phyloP scores from a whole-genome alignment of 345 rosid genomes.

The Eucalyptus pauciflora region DNA sequence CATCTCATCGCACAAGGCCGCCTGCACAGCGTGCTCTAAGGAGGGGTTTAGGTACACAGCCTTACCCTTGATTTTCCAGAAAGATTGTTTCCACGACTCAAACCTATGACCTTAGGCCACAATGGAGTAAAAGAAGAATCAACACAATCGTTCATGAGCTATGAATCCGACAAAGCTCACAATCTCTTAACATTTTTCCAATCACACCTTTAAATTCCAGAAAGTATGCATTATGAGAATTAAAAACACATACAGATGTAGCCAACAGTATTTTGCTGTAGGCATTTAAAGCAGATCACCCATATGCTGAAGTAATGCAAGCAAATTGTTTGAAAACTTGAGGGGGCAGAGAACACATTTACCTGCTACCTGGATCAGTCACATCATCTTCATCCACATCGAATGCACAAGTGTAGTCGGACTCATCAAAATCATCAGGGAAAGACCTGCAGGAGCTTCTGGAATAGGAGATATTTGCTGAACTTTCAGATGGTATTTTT shows the following conservation, averaged over 20 bases:
- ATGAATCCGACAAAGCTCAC: neutral
- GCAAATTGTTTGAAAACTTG: neutral
- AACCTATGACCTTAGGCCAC: neutral
- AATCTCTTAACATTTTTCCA: neutral
- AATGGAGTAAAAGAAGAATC: neutral
- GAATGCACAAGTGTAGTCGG: conserved; percentile 74
- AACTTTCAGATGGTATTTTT: conserved; percentile 39
- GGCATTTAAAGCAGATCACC: neutral
- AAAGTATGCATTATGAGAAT: neutral
- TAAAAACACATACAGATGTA: neutral
- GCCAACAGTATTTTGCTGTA: neutral
- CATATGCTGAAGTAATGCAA: neutral
- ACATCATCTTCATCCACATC: conserved; percentile 67
- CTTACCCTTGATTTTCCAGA: neutral
- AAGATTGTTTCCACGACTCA: neutral
- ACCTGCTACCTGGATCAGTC: conserved; percentile 66
- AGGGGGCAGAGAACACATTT: neutral
- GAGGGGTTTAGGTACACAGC: neutral
- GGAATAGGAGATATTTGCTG: conserved; percentile 50
- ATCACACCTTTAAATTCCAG: neutral
- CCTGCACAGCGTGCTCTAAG: neutral
- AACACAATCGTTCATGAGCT: neutral
- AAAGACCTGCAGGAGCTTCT: conserved; percentile 72
- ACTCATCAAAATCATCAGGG: conserved; percentile 67
- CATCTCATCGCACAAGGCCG: neutral